These are phyloP conservation scores for Xylaria sp. DNA, from an alignment of 2,329 filamentous ascomycete genomes.

Conservation along the genomic window DNA sequence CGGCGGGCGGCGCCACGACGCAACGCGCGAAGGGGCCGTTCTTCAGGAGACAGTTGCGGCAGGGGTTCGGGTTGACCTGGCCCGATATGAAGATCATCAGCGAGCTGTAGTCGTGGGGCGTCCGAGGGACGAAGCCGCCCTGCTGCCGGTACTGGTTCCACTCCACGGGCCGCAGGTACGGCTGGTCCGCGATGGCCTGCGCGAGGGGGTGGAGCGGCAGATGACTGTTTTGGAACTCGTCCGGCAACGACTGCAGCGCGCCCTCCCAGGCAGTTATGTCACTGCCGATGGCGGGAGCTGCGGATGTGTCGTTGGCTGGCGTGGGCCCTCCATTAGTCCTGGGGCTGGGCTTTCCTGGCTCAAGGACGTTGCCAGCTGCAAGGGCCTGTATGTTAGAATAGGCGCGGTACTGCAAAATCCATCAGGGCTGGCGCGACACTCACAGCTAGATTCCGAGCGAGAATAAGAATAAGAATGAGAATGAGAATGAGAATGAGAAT, in stretches of 20 bases:
- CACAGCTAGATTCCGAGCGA: not conserved
- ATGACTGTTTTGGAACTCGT: slow-evolving; percentile 19
- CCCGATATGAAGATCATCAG: slow-evolving; percentile 37
- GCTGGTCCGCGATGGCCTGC: slow-evolving; percentile 26
- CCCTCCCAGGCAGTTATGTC: slow-evolving; percentile 32
- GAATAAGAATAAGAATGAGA: not conserved
- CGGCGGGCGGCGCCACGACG: slow-evolving; percentile 29
- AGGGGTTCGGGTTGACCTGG: slow-evolving; percentile 35
- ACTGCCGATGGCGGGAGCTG: slow-evolving; percentile 13
- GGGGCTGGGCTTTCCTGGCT: not conserved
- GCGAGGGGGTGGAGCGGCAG: slow-evolving; percentile 29
- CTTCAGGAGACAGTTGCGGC: slow-evolving; percentile 31
- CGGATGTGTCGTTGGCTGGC: too few relatives aligned
- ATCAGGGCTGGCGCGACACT: not conserved
- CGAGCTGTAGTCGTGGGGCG: slow-evolving; percentile 30
- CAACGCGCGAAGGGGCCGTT: slow-evolving; percentile 36
- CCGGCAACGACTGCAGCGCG: slow-evolving; percentile 26
- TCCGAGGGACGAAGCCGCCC: slow-evolving; percentile 32
- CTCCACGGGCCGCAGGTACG: slow-evolving; percentile 29
- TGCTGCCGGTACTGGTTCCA: slow-evolving; percentile 35
- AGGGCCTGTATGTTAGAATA: not conserved
- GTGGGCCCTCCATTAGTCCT: slow-evolving; percentile 1
- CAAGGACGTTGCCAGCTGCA: not conserved
- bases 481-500: slow-evolving; percentile 13
- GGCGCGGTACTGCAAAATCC: too few relatives aligned